Base-by-base conservation (phyloP, 208 protist genomes). In the Leptomonas seymouri region DNA sequence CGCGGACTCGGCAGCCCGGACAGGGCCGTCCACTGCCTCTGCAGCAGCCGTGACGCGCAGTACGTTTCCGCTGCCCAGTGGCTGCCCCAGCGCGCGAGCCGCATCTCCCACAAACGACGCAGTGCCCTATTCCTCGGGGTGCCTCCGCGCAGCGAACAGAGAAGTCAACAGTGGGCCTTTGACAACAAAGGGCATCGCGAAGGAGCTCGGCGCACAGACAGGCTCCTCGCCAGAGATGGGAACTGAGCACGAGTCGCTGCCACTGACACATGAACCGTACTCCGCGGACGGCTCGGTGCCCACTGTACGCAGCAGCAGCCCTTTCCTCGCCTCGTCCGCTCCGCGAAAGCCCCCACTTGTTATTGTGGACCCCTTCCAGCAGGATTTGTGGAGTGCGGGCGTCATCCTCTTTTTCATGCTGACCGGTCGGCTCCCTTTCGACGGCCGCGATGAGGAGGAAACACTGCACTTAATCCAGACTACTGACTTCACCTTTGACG, bases 391-490 rank as follows among this genome's bases (percentile, higher is more conserved):
- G 93, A 92, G 87, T 56, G 87, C 89, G 16, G 93, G 91, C 6
- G 87, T 98, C 28, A 96, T 98, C 72, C 82, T 98, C n/a, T 97
- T 91, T 66, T 94, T 98, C 48, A 96, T 98, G 90, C 84, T 99
- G 21, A 97, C 95, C 14, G 98, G 98, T 7, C 84, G 87, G 15
- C 86, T 99, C 6, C 98, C 98, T 20, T 99, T 99, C 67, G 97
- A 94, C 53, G 93, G 87, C 36, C 82, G 86, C 23, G 84, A 91
- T 64, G 89, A 99, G 55, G 98, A 99, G 66, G 97, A 98, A 41
- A 98, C 92, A 14, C 80, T 98, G 48, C 81, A 97, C 49, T 85
- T 97, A 16, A 95, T 97, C 63, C 76, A 91, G 62, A 65, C 65
- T 28, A 76, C 53, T 28, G 67, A 80, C 46, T 84, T 93, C 56